Base-by-base conservation (phyloP, 2,329 filamentous ascomycete genomes). In the Biscogniauxia mediterranea region DNA sequence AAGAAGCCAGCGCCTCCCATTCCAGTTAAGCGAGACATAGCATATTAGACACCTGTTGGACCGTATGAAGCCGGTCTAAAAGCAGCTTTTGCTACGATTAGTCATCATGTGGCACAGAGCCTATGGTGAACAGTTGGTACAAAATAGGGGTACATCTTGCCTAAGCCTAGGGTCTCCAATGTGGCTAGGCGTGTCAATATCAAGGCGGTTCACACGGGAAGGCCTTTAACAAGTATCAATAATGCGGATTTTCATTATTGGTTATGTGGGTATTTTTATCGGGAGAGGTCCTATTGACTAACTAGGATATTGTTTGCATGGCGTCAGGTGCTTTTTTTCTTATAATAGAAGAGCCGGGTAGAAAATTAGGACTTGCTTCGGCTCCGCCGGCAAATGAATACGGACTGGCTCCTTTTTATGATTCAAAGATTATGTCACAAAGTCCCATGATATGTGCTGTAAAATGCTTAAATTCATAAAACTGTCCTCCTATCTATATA, bases 1-100 rank as follows among this genome's bases (percentile, higher is more conserved):
- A 85, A 85, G 78, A 86, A 86, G 75, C 81, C 83, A 2, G 76
- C 83, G 8, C 83, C 83, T 38, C 83, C 81, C 2, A 79, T 84
- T 64, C 80, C 82, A 13, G 77, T 77, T 1, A 73, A 69, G 60
- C 66, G 72, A 42, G 69, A 71, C n/a, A 21, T 62, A 32, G 55
- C 64, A 28, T 73, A 73, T 55, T 72, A 65, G 56, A 50, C 52
- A 17, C 9, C 4, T 50, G 8, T 9, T n/a, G 3, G 25, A 50
- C 42, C 17, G 46, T 56, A 25, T 46, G 17, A 17, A 17, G 53
- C 28, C 32, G 26, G 13, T 3, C 23, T 25, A 17, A 11, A 54
- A 26, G 6, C 3, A 21, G 6, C 5, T 19, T 15, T 9, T 32
- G 6, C 38, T 21, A 19, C 5, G 52, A 9, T 15, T 46, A n/a